Percentiles rank a stretch among this genome's conserved stretches.
Evolutionary conservation across 2,329 filamentous ascomycete species (phyloP).

Genomic region (Pyrenophora teres): DNA sequence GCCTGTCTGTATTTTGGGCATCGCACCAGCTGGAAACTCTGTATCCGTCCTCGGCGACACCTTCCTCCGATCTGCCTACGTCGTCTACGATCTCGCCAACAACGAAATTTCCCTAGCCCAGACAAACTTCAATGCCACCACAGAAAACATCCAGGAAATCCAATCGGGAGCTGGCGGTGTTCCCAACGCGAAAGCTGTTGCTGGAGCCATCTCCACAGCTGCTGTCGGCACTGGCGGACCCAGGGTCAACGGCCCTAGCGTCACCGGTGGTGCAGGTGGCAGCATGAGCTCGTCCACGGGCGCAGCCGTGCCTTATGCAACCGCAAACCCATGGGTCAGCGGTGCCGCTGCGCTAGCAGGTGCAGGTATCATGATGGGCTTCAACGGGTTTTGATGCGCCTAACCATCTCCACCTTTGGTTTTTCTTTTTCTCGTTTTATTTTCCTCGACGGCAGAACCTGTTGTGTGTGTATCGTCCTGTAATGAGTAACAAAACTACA

Average conservation of each 20-base stretch:
- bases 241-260: constrained; percentile 42
- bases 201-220: constrained; percentile 56
- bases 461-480: no score
- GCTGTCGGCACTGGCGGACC: constrained; percentile 52
- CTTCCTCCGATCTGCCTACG: constrained; percentile 66
- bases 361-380: constrained; percentile 39
- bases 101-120: constrained; percentile 66
- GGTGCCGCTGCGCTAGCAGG: constrained; percentile 39
- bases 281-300: constrained; percentile 5
- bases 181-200: constrained; percentile 58
- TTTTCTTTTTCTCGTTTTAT: no score
- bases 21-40: constrained; percentile 56
- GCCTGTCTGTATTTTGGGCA: constrained; percentile 54
- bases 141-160: constrained; percentile 59
- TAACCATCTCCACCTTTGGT: no score
- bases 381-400: constrained; percentile 36
- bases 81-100: constrained; percentile 65
- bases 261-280: constrained; percentile 19
- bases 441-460: no score
- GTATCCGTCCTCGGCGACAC: constrained; percentile 63
- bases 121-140: constrained; percentile 63
- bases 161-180: constrained; percentile 54
- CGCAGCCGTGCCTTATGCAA: constrained; percentile 31
- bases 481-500: no score
- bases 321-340: constrained; percentile 35